Evolutionary conservation across 1,284 basidiomycete genomes (phyloP), one percentile per base, ranked within the genome.

Genomic region (Ustilago sp.): DNA sequence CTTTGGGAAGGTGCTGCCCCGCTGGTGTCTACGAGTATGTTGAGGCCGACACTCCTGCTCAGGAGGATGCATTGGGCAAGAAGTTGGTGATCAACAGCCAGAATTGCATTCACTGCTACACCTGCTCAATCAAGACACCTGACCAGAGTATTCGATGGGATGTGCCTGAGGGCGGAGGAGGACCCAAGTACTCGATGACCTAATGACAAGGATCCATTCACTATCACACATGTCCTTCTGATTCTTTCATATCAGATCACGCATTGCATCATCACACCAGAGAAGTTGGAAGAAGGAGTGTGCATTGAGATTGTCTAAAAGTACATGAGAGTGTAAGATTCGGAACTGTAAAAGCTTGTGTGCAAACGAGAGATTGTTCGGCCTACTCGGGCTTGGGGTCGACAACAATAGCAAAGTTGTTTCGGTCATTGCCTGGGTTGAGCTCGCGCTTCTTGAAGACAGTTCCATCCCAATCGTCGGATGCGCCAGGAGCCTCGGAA

Each of bases 1-100:
- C 98, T 34, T 89, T 99, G 31, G 93, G 92, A 2, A 89, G 92
- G 8, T 95, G 92, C 17, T 99, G 97, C 87, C 97, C 96, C 0
- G 97, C 97, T 0, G 94, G 92, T 4, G 97, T 99, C 35, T 99
- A 99, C 87, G 96, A 99, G 88, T 99, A 99, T 85, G 92, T 96
- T 15, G 92, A 90, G 67, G 80, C 79, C 15, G 90, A 90, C 47
- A 90, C 88, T 6, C 88, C 85, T 15, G 88, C 88, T 0, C 88
- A 89, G 60, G 90, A 90, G 71, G 85, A 88, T 58, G 89, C 89
- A 2, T 57, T 71, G 52, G 94, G 94, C 17, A 94, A 94, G 88
- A 94, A 93, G 88, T 89, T 99, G 67, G 92, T 98, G 19, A 99
- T 98, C 87, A 99, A 99, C 87, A 93, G 94, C 12, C 96, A 98